These are phyloP conservation scores for Sphaerosporella brunnea DNA, from an alignment of 495 filamentous ascomycete genomes.

Conservation along the genomic window DNA sequence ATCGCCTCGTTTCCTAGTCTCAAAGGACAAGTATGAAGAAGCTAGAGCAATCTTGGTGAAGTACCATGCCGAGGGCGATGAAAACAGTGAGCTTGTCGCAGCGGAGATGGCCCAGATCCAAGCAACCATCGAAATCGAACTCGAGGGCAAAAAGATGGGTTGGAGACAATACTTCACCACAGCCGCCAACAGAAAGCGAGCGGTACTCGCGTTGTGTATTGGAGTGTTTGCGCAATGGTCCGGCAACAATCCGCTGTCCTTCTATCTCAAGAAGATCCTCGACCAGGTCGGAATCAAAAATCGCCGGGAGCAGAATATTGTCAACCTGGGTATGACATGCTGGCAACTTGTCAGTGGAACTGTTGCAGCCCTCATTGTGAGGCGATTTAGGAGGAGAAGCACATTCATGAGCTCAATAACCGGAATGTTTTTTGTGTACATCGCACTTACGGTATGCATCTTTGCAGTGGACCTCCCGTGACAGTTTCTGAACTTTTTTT, in stretches of 20 bases:
- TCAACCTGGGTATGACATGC: slow-evolving; percentile 43
- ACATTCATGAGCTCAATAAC: slow-evolving; percentile 42
- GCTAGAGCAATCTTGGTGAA: slow-evolving; percentile 39
- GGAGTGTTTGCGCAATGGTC: slow-evolving; percentile 49
- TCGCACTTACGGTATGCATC: slow-evolving; percentile 41
- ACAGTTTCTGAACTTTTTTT: no score
- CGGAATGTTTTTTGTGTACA: slow-evolving; percentile 38
- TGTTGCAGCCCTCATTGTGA: slow-evolving; percentile 36
- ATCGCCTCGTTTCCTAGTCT: slow-evolving; percentile 42
- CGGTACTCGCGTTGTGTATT: slow-evolving; percentile 39
- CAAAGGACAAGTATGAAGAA: slow-evolving; percentile 41
- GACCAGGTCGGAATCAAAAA: slow-evolving; percentile 34
- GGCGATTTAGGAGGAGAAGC: slow-evolving; percentile 35
- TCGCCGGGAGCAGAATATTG: slow-evolving; percentile 33
- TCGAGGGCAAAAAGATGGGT: slow-evolving; percentile 35
- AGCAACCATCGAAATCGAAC: slow-evolving; percentile 39
- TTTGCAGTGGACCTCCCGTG: no score
- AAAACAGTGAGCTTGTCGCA: slow-evolving; percentile 36
- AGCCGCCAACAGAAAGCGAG: slow-evolving; percentile 37
- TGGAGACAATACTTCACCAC: slow-evolving; percentile 40
- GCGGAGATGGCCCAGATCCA: slow-evolving; percentile 46
- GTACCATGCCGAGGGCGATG: slow-evolving; percentile 45
- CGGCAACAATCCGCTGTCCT: slow-evolving; percentile 46
- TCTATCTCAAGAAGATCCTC: slow-evolving; percentile 21
- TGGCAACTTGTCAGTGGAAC: slow-evolving; percentile 39